Evolutionary conservation across 2,329 filamentous ascomycete species (phyloP), one percentile per base, ranked within the genome.

Genomic region (Capronia epimyces): DNA sequence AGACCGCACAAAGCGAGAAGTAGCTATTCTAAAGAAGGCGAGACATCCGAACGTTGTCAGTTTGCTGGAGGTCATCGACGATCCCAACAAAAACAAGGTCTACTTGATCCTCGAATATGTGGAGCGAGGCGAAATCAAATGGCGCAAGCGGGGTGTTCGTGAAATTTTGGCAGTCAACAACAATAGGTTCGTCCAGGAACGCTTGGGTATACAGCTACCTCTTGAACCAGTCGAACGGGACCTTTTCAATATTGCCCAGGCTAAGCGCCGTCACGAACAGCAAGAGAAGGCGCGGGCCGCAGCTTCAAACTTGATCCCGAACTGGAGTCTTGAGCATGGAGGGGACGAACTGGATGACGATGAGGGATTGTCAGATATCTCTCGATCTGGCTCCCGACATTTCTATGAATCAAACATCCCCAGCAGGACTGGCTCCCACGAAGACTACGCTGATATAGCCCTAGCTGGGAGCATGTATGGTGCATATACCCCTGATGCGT

Each of bases 71-170:
- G 90, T 98, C 63, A 97, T 98, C 63, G 93, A 98, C 66, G 93
- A 98, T 66, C 91, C 91, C 1, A 88, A 89, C 63, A 82, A 89
- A 52, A 93, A 94, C 72, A 98, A 98, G 72, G 95, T 98, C 56
- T 98, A 98, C 71, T 91, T 98, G 72, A 88, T 97, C 16, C 78
- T 98, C 37, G 93, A 98, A 68, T 91, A 91, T 68, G 90, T 96
- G 50, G 89, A 96, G 66, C 79, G 91, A 34, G 91, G 93, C 45
- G 93, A 98, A 70, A 88, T 98, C 50, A 80, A 89, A 42, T 98
- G 93, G 93, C 82, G 93, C 48, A 91, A 86, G 66, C 89, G 90
- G 70, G 91, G 89, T 4, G 76, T 89, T 5, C 86, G 84, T 49
- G 86, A 89, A 63, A 86, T 97, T 58, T 87, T 87, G 61, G 75